phyloP scores from a whole-genome alignment of 495 filamentous ascomycete genomes.

The Xylaria longipes region DNA sequence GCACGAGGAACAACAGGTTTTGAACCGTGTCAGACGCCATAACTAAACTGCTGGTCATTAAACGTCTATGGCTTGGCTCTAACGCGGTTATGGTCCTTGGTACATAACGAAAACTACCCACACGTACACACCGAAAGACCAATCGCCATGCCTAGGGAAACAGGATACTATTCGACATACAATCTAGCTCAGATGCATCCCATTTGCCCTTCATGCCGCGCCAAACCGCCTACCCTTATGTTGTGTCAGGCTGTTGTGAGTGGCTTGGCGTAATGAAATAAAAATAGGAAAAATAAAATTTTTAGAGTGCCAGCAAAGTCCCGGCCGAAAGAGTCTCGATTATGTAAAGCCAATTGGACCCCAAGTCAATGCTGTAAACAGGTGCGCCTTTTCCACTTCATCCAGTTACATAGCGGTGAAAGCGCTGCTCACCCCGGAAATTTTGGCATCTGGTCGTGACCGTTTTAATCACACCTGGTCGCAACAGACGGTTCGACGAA shows the following conservation, averaged over 20 bases:
- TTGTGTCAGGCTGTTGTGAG: slow-evolving; percentile 23
- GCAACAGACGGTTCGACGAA: background rate
- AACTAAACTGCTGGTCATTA: slow-evolving; percentile 1
- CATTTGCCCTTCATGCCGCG: slow-evolving; percentile 11
- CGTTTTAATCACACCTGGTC: background rate
- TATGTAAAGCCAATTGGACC: slow-evolving; percentile 12
- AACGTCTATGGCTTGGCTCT: slow-evolving; percentile 6
- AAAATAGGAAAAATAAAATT: slow-evolving; percentile 4
- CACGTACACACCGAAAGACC: background rate
- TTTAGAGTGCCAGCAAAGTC: background rate
- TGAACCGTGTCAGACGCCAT: background rate
- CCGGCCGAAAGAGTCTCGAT: background rate
- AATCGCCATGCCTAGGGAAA: slow-evolving; percentile 30
- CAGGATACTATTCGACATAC: slow-evolving; percentile 38
- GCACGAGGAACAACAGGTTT: background rate
- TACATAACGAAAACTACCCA: background rate
- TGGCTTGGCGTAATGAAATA: background rate
- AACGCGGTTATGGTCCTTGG: background rate
- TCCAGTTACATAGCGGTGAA: slow-evolving; percentile 15
- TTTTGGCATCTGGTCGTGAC: slow-evolving; percentile 2
- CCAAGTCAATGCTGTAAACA: slow-evolving; percentile 21
- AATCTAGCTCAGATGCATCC: slow-evolving; percentile 38
- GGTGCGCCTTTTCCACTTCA: slow-evolving; percentile 18
- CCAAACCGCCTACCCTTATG: background rate
- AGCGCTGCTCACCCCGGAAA: slow-evolving; percentile 10